phyloP scores from a whole-genome alignment of 1,139 yeast species.

The Hemisphaericaspora xylanilytica region DNA sequence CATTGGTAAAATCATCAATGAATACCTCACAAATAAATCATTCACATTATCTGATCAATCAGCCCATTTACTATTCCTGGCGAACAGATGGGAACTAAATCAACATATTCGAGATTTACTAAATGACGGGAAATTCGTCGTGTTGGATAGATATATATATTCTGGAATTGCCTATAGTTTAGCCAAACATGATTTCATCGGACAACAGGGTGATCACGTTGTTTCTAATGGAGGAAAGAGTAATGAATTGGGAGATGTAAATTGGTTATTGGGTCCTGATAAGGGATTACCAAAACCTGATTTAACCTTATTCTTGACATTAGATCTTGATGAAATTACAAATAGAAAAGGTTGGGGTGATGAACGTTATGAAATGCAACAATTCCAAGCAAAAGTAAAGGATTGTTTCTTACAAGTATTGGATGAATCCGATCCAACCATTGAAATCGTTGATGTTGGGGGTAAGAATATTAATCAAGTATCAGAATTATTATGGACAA shows the following conservation, averaged over 20 bases:
- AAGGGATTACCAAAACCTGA: conserved; percentile 88
- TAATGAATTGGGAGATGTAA: conserved; percentile 50
- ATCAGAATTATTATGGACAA: conserved; percentile 27
- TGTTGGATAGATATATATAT: conserved; percentile 84
- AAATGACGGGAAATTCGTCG: conserved; percentile 53
- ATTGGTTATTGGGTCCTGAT: conserved; percentile 84
- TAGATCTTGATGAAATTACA: conserved; percentile 48
- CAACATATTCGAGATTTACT: conserved; percentile 47
- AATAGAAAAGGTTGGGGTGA: conserved; percentile 82
- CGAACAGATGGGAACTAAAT: conserved; percentile 89
- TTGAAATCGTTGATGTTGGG: conserved; percentile 59
- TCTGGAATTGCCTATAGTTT: conserved; percentile 92
- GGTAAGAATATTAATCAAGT: conserved; percentile 58
- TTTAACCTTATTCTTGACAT: conserved; percentile 70
- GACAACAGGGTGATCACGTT: conserved; percentile 5
- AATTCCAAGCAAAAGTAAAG: conserved; percentile 71
- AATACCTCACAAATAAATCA: conserved; percentile 56
- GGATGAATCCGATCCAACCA: conserved; percentile 27
- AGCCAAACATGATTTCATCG: conserved; percentile 52
- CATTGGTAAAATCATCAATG: conserved; percentile 75
- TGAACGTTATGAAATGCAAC: conserved; percentile 79
- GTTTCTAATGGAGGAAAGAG: conserved; percentile 6
- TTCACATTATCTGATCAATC: conserved; percentile 66
- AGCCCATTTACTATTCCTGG: conserved; percentile 84
- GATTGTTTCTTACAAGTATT: conserved; percentile 53